Percentiles rank a stretch among this genome's conserved stretches.
phyloP scores from a whole-genome alignment of 2,329 filamentous ascomycete species.

The Claviceps citrina region DNA sequence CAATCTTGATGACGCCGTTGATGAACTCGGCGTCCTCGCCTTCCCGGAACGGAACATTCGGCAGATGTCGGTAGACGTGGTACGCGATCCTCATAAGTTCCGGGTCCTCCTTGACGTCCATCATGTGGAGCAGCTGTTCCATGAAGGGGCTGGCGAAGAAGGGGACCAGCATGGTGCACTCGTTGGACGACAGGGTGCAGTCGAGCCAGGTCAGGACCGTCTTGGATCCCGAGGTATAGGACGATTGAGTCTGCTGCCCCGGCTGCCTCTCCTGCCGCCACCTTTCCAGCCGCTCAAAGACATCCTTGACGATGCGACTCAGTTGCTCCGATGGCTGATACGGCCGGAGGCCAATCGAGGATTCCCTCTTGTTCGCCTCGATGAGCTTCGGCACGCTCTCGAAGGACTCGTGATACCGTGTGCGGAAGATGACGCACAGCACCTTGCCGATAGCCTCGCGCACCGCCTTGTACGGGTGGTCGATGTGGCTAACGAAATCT shows the following conservation, averaged over 20 bases:
- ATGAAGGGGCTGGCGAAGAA: conserved; percentile 88
- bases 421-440: conserved; percentile 75
- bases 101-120: conserved; percentile 97
- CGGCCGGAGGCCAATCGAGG: conserved; percentile 69
- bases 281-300: conserved; percentile 66
- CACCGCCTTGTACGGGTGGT: conserved; percentile 96
- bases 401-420: conserved; percentile 88
- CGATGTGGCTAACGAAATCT: conserved; percentile 78
- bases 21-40: conserved; percentile 80
- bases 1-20: conserved; percentile 71
- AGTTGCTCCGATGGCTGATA: conserved; percentile 70
- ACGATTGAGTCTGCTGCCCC: conserved; percentile 82
- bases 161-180: conserved; percentile 76
- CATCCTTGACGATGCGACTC: conserved; percentile 49
- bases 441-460: conserved; percentile 87
- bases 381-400: conserved; percentile 62
- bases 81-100: conserved; percentile 90
- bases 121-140: conserved; percentile 93
- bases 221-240: conserved; percentile 92
- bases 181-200: conserved; percentile 74
- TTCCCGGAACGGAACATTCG: conserved; percentile 81
- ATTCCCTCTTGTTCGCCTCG: conserved; percentile 60
- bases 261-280: conserved; percentile 77
- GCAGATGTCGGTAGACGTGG: conserved; percentile 89
- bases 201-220: conserved; percentile 93